These are phyloP conservation scores for Chrysoporthe cubensis DNA, from an alignment of 2,329 filamentous ascomycete genomes.

Conservation along the genomic window DNA sequence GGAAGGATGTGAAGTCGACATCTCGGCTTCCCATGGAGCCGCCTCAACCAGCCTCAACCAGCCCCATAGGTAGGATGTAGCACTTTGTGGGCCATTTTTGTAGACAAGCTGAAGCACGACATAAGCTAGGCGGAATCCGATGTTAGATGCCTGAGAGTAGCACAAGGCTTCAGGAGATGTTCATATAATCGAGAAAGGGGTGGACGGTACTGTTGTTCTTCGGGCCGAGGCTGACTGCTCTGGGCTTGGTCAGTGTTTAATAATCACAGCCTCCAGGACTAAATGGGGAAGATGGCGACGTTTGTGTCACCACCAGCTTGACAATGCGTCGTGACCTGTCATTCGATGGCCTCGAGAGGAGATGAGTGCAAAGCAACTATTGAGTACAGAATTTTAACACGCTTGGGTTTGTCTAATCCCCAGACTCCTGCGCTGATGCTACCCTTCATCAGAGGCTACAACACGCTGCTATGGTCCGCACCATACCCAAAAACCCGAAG, in stretches of 20 bases:
- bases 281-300: not conserved
- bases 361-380: not conserved
- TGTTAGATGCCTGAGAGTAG: not conserved
- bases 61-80: no score
- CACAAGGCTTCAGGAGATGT: not conserved
- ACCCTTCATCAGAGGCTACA: not conserved
- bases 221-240: constrained; percentile 1
- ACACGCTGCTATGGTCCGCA: constrained; percentile 6
- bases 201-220: not conserved
- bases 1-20: not conserved
- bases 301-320: not conserved
- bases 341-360: not conserved
- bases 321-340: not conserved
- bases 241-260: not conserved
- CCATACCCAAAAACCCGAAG: not conserved
- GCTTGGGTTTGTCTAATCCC: constrained; percentile 1
- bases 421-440: constrained; percentile 13
- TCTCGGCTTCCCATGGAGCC: not conserved
- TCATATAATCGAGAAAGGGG: not conserved
- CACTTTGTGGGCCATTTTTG: not conserved
- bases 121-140: not conserved
- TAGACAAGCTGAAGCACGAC: not conserved
- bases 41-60: no score
- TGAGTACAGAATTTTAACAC: not conserved
- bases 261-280: not conserved